Evolutionary conservation across 2,329 filamentous ascomycete species (phyloP), one percentile per base, ranked within the genome.

Genomic region (Coniochaeta ligniaria): DNA sequence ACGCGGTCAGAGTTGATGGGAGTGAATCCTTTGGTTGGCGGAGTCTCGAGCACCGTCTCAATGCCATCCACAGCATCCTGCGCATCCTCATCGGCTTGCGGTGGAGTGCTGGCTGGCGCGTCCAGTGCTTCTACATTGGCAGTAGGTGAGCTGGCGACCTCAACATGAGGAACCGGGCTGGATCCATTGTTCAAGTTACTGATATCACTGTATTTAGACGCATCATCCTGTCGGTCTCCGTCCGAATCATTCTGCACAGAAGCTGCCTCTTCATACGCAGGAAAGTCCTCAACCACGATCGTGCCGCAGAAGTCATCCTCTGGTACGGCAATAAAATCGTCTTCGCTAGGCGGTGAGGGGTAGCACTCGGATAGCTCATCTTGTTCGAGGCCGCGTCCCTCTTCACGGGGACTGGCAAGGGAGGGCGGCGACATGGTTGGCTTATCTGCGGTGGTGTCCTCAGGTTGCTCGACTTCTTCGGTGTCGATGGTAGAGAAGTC

Each of bases 1-100:
- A 58, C 56, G n/a, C 64, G 64, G 1, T 63, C 62, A 1, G 55
- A 59, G 16, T 69, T 68, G 60, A 69, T 69, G 11, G 67, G 67
- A 1, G 65, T 69, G 54, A 69, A 70, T 8, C 66, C 64, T 0
- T 63, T 58, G 55, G 41, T 62, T 47, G n/a, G 55, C 35, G 59
- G 45, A 12, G 45, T 50, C 6, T 35, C 58, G 17, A 38, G 38
- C 9, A 59, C 45, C 20, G 11, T 52, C 31, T 59, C 58, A 33
- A 11, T 26, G 38, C 38, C 38, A 41, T 41, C 38, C 38, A 41
- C 16, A 41, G 38, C 38, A 41, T n/a, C 17, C 9, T 41, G 38
- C 17, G 9, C 17, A 41, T n/a, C 38, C n/a, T 16, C 17, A n/a
- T 41, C 38, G 17, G 17, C 33, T 43, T 28, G 38, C 9, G 58